A percentile compares a stretch with the other conserved stretches of the same genome.
These are phyloP conservation scores for Fusarium sp. DNA, from an alignment of 2,329 filamentous ascomycete species.

Conservation along the genomic window DNA sequence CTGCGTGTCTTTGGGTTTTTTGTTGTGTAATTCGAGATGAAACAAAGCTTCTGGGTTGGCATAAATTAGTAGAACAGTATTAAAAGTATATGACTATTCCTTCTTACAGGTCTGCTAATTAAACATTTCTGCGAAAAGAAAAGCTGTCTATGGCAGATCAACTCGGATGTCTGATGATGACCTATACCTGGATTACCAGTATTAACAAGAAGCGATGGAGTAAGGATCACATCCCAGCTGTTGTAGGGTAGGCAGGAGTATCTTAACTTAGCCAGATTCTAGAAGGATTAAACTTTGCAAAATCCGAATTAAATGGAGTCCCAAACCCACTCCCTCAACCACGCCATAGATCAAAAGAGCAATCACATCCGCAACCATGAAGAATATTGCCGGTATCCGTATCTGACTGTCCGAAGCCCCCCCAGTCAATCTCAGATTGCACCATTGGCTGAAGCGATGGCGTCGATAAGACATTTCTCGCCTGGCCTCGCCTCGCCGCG, in stretches of 20 bases:
- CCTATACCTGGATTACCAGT: not conserved
- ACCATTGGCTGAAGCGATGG: conserved; percentile 21
- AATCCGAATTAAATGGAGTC: conserved; percentile 31
- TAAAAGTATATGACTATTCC: not conserved
- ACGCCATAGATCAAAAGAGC: conserved; percentile 30
- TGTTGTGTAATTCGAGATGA: not conserved
- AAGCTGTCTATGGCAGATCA: not conserved
- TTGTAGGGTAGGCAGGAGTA: conserved; percentile 1
- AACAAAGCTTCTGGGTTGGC: not conserved
- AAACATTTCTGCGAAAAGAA: not conserved
- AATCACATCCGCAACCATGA: conserved; percentile 22
- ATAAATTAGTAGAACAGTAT: not conserved
- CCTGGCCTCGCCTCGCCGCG: not conserved
- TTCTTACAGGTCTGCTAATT: not conserved
- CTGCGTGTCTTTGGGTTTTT: not conserved
- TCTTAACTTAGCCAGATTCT: not conserved
- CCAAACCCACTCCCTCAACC: conserved; percentile 8
- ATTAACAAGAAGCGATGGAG: not conserved
- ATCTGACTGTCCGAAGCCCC: conserved; percentile 4
- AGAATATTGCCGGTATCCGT: conserved; percentile 7
- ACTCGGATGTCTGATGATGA: no score
- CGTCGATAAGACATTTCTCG: conserved; percentile 19
- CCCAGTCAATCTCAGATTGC: conserved; percentile 22
- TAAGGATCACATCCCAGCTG: not conserved
- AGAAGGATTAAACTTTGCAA: conserved; percentile 18